Evolutionary conservation across 768 basidiomycete genomes (phyloP), one percentile per base, ranked within the genome.

Genomic region (Suillus brevipes): DNA sequence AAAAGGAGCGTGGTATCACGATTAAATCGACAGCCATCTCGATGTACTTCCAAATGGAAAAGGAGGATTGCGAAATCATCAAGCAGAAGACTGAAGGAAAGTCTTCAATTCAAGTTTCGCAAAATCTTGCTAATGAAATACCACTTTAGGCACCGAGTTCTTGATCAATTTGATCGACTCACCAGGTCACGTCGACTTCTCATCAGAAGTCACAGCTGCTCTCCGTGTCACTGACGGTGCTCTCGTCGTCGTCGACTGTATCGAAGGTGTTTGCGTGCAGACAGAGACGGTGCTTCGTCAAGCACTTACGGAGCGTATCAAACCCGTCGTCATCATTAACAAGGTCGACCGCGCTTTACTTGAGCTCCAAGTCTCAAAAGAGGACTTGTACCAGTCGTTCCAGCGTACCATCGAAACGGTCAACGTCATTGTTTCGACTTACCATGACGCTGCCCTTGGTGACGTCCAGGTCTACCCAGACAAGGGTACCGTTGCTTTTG

Each of bases 151-250:
- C 69, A 85, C 88, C 76, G 94, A 98, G 79, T 99, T 99, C 87
- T 87, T 99, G 86, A 98, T 99, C 86, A 99, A 99, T 83, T 82
- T 99, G 83, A 99, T 99, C 84, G 97, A 99, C 79, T 98, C 96
- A 9, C 97, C 97, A 62, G 97, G 97, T 73, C 97, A 99, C 88
- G 97, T 99, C 80, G 97, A 99, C 80, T 99, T 99, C 86, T 99
- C 97, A 40, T 99, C 97, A 61, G 97, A 99, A 81, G 97, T 99
- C 73, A 99, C 97, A 3, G 97, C 97, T 67, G 97, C 97, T 69
- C 94, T 99, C 77, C 97, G 97, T 83, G 97, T 99, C 74, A 99
- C 97, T 68, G 97, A 99, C 70, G 97, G 97, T 84, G 97, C 97
- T 66, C 91, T 99, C 71, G 97, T 99, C 74, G 97, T 99, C 78